These are phyloP conservation scores for Chlamydomonas eustigma DNA, from an alignment of 139 green algal species.

Conservation along the genomic window DNA sequence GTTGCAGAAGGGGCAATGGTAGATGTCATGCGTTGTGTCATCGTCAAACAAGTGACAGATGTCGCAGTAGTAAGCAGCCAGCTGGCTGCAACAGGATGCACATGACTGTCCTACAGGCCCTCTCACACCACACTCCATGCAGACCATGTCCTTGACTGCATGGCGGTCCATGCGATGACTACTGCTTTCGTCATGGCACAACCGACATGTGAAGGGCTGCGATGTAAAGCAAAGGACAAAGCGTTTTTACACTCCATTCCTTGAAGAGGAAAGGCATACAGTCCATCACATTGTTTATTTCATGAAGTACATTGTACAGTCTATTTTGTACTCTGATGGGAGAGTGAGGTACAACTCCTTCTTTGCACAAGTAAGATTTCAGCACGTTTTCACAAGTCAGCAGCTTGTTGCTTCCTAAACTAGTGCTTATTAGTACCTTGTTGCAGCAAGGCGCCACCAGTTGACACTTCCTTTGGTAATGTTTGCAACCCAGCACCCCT, in stretches of 20 bases:
- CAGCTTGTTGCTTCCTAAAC: too few species aligned
- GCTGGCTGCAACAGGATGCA: conserved; percentile 3
- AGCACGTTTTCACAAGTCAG: too few species aligned
- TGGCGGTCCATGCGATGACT: conserved; percentile 85
- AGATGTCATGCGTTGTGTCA: conserved; percentile 73
- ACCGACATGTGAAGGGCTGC: conserved; percentile 13
- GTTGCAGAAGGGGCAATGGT: conserved; percentile 99
- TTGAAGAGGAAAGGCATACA: too few species aligned
- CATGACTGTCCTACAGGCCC: conserved; percentile 60
- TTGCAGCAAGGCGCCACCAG: conserved; percentile 91
- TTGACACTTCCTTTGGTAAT: conserved; percentile 65
- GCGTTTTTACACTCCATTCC: too few species aligned
- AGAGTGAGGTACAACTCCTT: too few species aligned
- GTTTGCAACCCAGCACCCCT: conserved; percentile 56
- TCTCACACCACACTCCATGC: conserved; percentile 80
- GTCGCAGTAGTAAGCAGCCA: conserved; percentile 89
- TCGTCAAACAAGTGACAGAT: conserved; percentile 98
- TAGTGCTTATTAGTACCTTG: too few species aligned
- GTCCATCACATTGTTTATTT: too few species aligned
- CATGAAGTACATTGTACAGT: too few species aligned
- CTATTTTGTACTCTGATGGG: too few species aligned
- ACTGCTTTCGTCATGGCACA: conserved; percentile 89
- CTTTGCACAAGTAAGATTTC: too few species aligned
- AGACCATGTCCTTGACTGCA: conserved; percentile 71
- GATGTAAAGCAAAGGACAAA: too few species aligned